Evolutionary conservation across 805 yeast genomes (phyloP).

Genomic region (Jamesozyma gamospora): DNA sequence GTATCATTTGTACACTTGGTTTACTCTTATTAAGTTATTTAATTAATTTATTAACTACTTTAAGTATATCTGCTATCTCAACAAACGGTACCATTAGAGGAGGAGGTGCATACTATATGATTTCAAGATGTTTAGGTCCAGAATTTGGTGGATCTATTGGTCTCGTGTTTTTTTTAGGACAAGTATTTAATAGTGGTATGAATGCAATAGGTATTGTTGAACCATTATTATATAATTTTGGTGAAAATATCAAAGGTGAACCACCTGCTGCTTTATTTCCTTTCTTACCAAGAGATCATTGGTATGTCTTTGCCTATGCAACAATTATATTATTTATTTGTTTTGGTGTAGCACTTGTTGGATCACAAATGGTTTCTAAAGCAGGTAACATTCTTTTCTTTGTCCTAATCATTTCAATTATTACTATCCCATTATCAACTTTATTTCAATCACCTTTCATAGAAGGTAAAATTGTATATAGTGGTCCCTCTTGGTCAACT

Average conservation of each 20-base stretch:
- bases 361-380: slow-evolving; percentile 69
- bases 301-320: slow-evolving; percentile 64
- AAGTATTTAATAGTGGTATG: slow-evolving; percentile 80
- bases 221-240: slow-evolving; percentile 77
- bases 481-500: slow-evolving; percentile 68
- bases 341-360: slow-evolving; percentile 67
- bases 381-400: slow-evolving; percentile 71
- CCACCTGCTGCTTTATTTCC: slow-evolving; percentile 30
- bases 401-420: slow-evolving; percentile 56
- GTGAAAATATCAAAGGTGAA: slow-evolving; percentile 29
- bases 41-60: slow-evolving; percentile 74
- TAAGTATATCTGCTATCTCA: slow-evolving; percentile 89
- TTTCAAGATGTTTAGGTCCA: slow-evolving; percentile 88
- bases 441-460: slow-evolving; percentile 55
- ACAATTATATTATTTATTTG: slow-evolving; percentile 60
- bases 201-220: slow-evolving; percentile 94
- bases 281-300: slow-evolving; percentile 58
- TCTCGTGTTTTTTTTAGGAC: slow-evolving; percentile 87
- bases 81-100: slow-evolving; percentile 97
- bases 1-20: slow-evolving; percentile 65
- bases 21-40: slow-evolving; percentile 63
- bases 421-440: slow-evolving; percentile 74
- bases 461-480: slow-evolving; percentile 42
- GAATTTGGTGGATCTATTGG: slow-evolving; percentile 99
- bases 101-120: slow-evolving; percentile 98